These are phyloP conservation scores for Chlorella ohadii DNA, from an alignment of 139 green algal species.

Conservation along the genomic window DNA sequence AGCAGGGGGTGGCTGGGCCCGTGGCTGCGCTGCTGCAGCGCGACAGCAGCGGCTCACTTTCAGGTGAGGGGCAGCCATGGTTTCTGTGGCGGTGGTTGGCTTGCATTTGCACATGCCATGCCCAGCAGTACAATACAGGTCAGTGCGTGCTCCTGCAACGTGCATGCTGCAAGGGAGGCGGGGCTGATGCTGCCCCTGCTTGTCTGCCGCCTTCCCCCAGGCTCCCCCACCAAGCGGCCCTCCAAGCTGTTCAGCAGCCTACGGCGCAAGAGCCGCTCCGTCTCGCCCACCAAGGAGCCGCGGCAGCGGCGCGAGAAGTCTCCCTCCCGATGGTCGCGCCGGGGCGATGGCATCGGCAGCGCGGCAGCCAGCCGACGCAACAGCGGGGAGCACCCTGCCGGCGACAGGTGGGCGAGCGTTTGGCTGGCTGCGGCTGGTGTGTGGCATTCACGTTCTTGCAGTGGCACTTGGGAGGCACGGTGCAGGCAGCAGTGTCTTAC, in stretches of 20 bases:
- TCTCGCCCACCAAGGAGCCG: constrained; percentile 11
- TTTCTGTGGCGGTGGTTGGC: no score
- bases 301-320: constrained; percentile 10
- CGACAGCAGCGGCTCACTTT: neutral
- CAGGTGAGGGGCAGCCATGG: no score
- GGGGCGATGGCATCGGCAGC: neutral
- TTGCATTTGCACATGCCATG: no score
- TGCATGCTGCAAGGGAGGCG: no score
- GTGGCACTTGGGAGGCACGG: no score
- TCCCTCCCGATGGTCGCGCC: neutral
- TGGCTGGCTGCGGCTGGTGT: neutral
- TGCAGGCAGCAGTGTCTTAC: no score
- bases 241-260: constrained; percentile 31
- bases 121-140: no score
- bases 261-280: constrained; percentile 23
- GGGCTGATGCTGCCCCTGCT: no score
- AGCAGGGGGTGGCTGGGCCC: neutral
- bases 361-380: neutral
- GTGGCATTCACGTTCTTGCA: no score
- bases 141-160: no score
- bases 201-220: neutral
- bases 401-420: neutral
- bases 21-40: neutral
- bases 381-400: constrained; percentile 5
- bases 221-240: constrained; percentile 1